Conservation (phyloP, 2,329 filamentous ascomycete genomes). For the Trichophyton schoenleinii region DNA sequence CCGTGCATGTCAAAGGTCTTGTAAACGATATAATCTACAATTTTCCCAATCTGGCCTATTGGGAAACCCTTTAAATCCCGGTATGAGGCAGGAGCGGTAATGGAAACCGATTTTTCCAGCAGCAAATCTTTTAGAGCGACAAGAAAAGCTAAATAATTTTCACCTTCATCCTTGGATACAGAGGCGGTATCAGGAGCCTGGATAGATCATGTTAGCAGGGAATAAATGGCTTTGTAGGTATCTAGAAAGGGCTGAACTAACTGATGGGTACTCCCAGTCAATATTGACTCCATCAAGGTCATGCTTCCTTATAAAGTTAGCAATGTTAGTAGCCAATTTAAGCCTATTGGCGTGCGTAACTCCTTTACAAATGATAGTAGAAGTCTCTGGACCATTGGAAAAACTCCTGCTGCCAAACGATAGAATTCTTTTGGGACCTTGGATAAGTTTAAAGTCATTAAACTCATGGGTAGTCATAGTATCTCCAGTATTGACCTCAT, state of each 20-base stretch:
- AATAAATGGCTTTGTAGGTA: background rate
- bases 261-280: conserved; percentile 29
- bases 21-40: conserved; percentile 23
- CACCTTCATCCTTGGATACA: conserved; percentile 18
- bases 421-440: background rate
- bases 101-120: conserved; percentile 14
- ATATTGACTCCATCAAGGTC: conserved; percentile 30
- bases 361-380: conserved; percentile 27
- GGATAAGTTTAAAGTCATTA: background rate
- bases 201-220: conserved; percentile 13
- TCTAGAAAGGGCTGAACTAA: background rate
- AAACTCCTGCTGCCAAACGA: conserved; percentile 32
- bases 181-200: conserved; percentile 17
- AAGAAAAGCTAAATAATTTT: conserved; percentile 24
- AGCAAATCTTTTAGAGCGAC: conserved; percentile 11
- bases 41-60: conserved; percentile 15
- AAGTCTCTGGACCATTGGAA: conserved; percentile 27
- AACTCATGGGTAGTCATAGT: conserved; percentile 20
- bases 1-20: conserved; percentile 29
- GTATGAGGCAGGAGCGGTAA: conserved; percentile 20
- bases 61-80: conserved; percentile 22
- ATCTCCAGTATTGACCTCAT: conserved; percentile 20
- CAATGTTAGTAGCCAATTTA: conserved; percentile 27
- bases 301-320: conserved; percentile 30
- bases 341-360: conserved; percentile 27